Evolutionary conservation across 2,329 filamentous ascomycete species (phyloP).

Genomic region (Gyromitra esculenta): DNA sequence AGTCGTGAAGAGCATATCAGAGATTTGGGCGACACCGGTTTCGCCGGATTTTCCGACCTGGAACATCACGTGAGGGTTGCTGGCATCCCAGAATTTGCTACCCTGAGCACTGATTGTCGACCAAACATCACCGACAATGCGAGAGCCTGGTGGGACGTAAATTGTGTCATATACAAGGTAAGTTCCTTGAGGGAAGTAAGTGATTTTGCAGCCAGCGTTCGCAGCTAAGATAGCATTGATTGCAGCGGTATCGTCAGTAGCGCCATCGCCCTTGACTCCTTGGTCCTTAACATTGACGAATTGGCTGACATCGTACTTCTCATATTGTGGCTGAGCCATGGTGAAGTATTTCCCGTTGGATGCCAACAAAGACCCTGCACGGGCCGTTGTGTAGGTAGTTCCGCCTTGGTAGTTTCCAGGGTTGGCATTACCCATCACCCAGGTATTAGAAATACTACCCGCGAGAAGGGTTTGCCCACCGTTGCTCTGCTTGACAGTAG

Average conservation of each 20-base stretch:
- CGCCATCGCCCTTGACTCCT: slow-evolving; percentile 54
- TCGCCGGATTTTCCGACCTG: slow-evolving; percentile 66
- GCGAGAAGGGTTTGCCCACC: slow-evolving; percentile 42
- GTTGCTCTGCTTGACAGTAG: slow-evolving; percentile 37
- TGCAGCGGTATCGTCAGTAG: slow-evolving; percentile 60
- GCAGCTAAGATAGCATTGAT: slow-evolving; percentile 60
- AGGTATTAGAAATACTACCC: slow-evolving; percentile 36
- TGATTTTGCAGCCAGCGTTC: slow-evolving; percentile 60
- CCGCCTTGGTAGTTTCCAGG: slow-evolving; percentile 48
- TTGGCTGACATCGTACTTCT: slow-evolving; percentile 69
- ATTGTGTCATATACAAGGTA: slow-evolving; percentile 65
- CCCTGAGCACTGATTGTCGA: slow-evolving; percentile 66
- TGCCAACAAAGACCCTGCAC: slow-evolving; percentile 58
- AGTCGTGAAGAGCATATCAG: slow-evolving; percentile 66
- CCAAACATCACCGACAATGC: slow-evolving; percentile 68
- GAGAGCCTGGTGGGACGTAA: slow-evolving; percentile 64
- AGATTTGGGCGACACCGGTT: slow-evolving; percentile 65
- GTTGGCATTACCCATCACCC: slow-evolving; percentile 49
- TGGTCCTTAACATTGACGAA: slow-evolving; percentile 53
- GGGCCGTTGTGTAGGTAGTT: slow-evolving; percentile 19
- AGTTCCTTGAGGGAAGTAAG: slow-evolving; percentile 63
- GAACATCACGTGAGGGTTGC: slow-evolving; percentile 64
- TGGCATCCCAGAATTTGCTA: slow-evolving; percentile 62
- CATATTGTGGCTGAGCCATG: slow-evolving; percentile 88
- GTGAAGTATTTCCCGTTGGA: slow-evolving; percentile 76